Conservation (phyloP, 805 yeast species). For the Wickerhamiella musiphila region DNA sequence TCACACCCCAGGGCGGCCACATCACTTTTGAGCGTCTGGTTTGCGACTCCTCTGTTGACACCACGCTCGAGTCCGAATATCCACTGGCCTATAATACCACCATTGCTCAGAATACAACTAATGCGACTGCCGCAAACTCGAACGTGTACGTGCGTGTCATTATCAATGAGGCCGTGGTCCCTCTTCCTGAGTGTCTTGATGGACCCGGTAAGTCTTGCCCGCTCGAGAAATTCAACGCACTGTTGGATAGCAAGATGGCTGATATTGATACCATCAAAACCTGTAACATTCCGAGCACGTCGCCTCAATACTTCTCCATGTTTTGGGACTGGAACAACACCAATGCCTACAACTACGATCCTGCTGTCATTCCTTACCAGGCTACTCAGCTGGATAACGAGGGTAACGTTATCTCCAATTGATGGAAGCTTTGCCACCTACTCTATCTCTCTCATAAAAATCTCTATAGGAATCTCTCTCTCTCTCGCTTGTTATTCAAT, state of each 20-base stretch:
- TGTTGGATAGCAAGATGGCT: constrained; percentile 6
- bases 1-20: constrained; percentile 19
- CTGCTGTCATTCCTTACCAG: constrained; percentile 7
- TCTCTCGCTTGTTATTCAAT: too few species aligned
- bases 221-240: constrained; percentile 15
- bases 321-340: constrained; percentile 18
- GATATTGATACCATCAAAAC: constrained; percentile 5
- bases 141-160: constrained; percentile 31
- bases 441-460: too few species aligned
- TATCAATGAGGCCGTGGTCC: constrained; percentile 37
- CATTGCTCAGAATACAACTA: constrained; percentile 7
- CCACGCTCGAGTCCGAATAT: constrained; percentile 5
- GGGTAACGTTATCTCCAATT: constrained; percentile 7
- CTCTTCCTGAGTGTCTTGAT: constrained; percentile 29
- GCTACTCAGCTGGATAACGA: constrained; percentile 8
- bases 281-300: constrained; percentile 8
- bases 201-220: constrained; percentile 38
- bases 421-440: too few species aligned
- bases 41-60: constrained; percentile 23
- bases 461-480: too few species aligned
- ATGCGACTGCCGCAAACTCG: constrained; percentile 7
- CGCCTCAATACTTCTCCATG: constrained; percentile 13
- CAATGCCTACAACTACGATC: constrained; percentile 6
- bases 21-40: constrained; percentile 21
- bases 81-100: constrained; percentile 15